Conservation (phyloP, 306 rosid genomes). For the Acacia acuminata region DNA sequence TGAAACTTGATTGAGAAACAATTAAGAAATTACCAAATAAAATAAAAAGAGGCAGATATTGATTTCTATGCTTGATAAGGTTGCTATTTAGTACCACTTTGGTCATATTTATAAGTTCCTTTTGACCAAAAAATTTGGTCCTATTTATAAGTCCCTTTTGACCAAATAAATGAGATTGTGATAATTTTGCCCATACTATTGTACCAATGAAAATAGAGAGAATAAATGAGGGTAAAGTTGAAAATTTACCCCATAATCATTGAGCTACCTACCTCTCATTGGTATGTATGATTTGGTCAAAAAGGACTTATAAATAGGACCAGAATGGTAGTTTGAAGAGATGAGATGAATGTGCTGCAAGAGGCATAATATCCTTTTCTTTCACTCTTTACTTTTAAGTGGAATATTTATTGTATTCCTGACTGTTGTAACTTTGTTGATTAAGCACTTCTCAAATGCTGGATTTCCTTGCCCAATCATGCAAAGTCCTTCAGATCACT, state of each 20-base stretch:
- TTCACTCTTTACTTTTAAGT: constrained; percentile 28
- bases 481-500: constrained; percentile 99
- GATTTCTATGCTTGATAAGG: constrained; percentile 10
- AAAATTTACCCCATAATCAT: no score
- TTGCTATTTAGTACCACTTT: constrained; percentile 22
- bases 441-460: constrained; percentile 98
- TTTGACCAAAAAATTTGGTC: no score
- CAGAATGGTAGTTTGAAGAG: constrained; percentile 15
- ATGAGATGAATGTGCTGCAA: background rate
- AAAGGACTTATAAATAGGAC: no score
- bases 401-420: constrained; percentile 27
- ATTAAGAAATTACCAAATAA: constrained; percentile 14
- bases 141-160: no score
- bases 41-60: background rate
- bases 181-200: no score
- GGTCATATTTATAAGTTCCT: no score
- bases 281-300: no score
- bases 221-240: no score
- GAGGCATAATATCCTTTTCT: background rate
- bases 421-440: constrained; percentile 36
- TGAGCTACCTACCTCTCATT: no score
- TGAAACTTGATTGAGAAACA: constrained; percentile 18
- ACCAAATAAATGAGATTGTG: no score
- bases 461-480: constrained; percentile 99
- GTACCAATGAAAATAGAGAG: no score